A percentile compares a stretch with the other conserved stretches of the same genome.
Evolutionary conservation across 1,139 yeast genomes (phyloP).

Genomic region (Nakaseomyces delphensis): DNA sequence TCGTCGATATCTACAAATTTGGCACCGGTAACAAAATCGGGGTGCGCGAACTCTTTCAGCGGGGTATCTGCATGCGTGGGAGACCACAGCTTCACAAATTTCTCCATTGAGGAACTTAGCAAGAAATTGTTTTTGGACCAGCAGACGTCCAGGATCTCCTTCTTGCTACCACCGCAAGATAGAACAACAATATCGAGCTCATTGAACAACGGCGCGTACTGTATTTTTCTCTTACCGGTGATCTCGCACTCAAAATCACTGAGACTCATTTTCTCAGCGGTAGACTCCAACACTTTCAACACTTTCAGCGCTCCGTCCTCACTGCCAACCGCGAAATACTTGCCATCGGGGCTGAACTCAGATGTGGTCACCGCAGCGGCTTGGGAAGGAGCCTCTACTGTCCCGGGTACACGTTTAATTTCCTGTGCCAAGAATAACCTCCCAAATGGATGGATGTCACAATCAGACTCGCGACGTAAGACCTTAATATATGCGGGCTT

Average conservation of each 20-base stretch:
- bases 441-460: slow-evolving; percentile 29
- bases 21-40: slow-evolving; percentile 76
- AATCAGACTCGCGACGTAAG: slow-evolving; percentile 29
- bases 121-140: slow-evolving; percentile 88
- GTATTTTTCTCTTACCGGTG: slow-evolving; percentile 10
- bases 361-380: slow-evolving; percentile 7
- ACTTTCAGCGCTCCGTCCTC: slow-evolving; percentile 39
- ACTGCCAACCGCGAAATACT: slow-evolving; percentile 75
- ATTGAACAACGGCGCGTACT: slow-evolving; percentile 72
- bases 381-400: too few relatives aligned
- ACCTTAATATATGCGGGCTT: slow-evolving; percentile 47
- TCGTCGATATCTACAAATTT: slow-evolving; percentile 83
- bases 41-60: slow-evolving; percentile 58
- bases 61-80: slow-evolving; percentile 56
- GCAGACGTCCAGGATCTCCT: slow-evolving; percentile 59
- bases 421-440: slow-evolving; percentile 74
- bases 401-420: slow-evolving; percentile 35
- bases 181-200: slow-evolving; percentile 45
- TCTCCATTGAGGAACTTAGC: slow-evolving; percentile 77
- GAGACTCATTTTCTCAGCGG: slow-evolving; percentile 2
- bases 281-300: not conserved
- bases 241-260: slow-evolving; percentile 6
- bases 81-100: slow-evolving; percentile 68
- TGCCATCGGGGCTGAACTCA: slow-evolving; percentile 70
- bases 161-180: slow-evolving; percentile 53